Percentiles rank a stretch among this genome's conserved stretches.
phyloP scores from a whole-genome alignment of 192 early-diverging fungal species.

The Linnemannia exigua region DNA sequence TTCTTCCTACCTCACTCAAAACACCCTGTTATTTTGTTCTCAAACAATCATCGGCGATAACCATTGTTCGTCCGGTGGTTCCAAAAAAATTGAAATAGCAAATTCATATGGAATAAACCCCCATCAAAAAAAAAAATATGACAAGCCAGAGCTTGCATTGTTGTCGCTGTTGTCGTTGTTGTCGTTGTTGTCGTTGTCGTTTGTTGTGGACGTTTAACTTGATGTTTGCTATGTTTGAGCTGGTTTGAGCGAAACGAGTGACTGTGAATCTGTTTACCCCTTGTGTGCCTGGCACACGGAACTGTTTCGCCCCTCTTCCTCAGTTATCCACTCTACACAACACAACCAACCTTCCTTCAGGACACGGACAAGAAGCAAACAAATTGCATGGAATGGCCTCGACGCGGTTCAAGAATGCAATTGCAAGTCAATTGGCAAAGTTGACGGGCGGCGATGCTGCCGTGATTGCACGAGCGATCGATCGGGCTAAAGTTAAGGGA shows the following conservation, averaged over 20 bases:
- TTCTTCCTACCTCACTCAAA: background rate
- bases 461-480: conserved; percentile 35
- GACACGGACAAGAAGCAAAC: background rate
- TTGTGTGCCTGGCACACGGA: background rate
- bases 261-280: conserved; percentile 11
- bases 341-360: background rate
- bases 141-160: background rate
- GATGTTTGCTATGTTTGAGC: background rate
- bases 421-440: conserved; percentile 50
- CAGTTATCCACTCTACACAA: background rate
- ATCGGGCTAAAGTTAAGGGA: conserved; percentile 53
- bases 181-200: background rate
- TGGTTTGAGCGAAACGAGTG: too few species aligned
- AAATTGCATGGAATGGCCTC: conserved; percentile 50
- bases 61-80: background rate
- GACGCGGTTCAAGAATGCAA: conserved; percentile 53
- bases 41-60: background rate
- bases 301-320: background rate
- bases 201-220: background rate
- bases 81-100: background rate
- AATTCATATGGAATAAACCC: background rate
- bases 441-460: conserved; percentile 39
- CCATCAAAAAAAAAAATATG: background rate
- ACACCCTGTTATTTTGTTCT: background rate
- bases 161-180: background rate